Conservation (phyloP, 2,329 filamentous ascomycete species). For the Didymella sp. region DNA sequence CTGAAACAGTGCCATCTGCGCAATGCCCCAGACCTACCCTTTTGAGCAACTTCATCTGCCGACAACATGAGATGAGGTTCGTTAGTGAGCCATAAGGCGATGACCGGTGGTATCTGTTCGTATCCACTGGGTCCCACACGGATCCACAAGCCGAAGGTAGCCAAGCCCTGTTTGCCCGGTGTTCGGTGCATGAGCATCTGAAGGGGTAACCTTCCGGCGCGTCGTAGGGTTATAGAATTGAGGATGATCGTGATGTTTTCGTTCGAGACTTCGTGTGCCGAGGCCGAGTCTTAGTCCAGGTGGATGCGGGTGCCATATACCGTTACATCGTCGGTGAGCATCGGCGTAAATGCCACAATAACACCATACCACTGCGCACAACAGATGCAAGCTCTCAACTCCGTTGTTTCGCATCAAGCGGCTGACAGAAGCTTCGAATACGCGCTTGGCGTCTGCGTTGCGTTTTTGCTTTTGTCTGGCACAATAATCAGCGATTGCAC, state of each 20-base stretch:
- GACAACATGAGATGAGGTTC: constrained; percentile 1
- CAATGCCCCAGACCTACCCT: background rate
- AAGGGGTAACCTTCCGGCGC: background rate
- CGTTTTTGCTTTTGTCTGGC: constrained; percentile 4
- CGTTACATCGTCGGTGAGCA: constrained; percentile 43
- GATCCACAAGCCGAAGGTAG: constrained; percentile 11
- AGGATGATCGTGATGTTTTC: constrained; percentile 1
- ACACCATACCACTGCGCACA: constrained; percentile 18
- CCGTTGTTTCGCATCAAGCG: constrained; percentile 1
- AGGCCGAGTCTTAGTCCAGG: constrained; percentile 1
- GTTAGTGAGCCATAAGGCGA: background rate
- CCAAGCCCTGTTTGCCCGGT: constrained; percentile 11
- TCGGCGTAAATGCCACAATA: constrained; percentile 26
- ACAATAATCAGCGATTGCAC: background rate
- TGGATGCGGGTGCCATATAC: constrained; percentile 22
- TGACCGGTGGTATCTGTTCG: constrained; percentile 5
- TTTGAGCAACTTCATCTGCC: constrained; percentile 1
- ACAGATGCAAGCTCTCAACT: background rate
- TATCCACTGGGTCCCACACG: constrained; percentile 8
- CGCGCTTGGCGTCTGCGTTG: background rate
- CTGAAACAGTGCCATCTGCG: constrained; percentile 16
- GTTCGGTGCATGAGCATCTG: background rate
- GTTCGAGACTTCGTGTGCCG: background rate
- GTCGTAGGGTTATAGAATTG: background rate
- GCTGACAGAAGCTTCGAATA: background rate